Evolutionary conservation across 148 eudicot genomes (phyloP), one percentile per base, ranked within the genome.

Genomic region (Arbutus unedo): DNA sequence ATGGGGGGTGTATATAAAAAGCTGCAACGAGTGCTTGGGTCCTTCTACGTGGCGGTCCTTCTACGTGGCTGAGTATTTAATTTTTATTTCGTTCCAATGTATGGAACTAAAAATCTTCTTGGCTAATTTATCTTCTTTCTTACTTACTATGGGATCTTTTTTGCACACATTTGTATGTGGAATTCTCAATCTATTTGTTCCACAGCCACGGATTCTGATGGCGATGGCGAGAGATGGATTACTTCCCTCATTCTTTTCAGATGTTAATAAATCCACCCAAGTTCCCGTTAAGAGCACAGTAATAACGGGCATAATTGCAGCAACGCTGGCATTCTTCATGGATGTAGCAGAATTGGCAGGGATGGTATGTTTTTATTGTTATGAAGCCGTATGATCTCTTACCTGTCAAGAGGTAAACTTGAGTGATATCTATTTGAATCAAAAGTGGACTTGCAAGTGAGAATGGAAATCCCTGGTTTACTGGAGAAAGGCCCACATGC

Each of bases 141-240:
- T 6, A 43, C 18, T 16, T 38, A 8, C 6, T 41, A 8, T 77
- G 50, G 56, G 67, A 43, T 47, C 43, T 4, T 62, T 11, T 64
- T 79, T 79, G 73, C 57, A 21, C 55, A 38, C 21, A 49, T 15
- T 78, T 13, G 15, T 78, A 10, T 3, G 2, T 23, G 23, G 38
- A 71, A 83, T 84, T n/a, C 60, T 31, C 80, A 67, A 57, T 50
- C 10, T 77, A 45, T 84, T 14, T 87, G 71, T 80, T 85, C 83
- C 50, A n/a, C 90, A 94, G 99, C 98, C 99, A 67, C 91, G 99
- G 64, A 91, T 94, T 81, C 89, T 96, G 82, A 94, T 96, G 99
- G 97, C 98, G 64, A 96, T 96, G 99, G 94, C 99, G 67, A 92
- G 98, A 88, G 99, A 96, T 85, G 99, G 99, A 73, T 88, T 96